A percentile compares a stretch with the other conserved stretches of the same genome.
Evolutionary conservation across 352 stramenopile genomes (phyloP).

Genomic region (Phytophthora pinifolia): DNA sequence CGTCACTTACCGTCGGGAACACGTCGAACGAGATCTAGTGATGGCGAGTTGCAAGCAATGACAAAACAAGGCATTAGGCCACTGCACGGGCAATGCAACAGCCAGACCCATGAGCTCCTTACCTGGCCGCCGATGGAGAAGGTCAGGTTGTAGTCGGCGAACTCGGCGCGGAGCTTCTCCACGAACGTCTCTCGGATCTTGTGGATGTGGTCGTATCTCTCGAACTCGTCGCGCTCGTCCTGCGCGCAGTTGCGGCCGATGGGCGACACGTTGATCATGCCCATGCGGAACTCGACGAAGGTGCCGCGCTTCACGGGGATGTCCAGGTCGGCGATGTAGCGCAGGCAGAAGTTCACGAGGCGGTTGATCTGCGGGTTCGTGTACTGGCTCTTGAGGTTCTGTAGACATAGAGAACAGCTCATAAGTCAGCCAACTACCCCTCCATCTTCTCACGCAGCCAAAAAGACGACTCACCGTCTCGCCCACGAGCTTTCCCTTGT

Average conservation of each 20-base stretch:
- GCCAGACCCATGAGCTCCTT: not conserved
- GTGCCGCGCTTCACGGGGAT: conserved; percentile 98
- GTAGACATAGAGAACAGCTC: conserved; percentile 13
- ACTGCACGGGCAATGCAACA: not conserved
- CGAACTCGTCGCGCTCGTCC: conserved; percentile 97
- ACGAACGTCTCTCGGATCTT: conserved; percentile 96
- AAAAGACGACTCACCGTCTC: conserved; percentile 56
- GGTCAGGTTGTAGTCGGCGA: conserved; percentile 94
- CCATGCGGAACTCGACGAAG: conserved; percentile 99
- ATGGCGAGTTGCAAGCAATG: conserved; percentile 1
- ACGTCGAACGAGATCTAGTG: conserved; percentile 97
- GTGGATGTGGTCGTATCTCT: conserved; percentile 96
- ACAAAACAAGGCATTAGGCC: not conserved
- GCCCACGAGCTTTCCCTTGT: conserved; percentile 92
- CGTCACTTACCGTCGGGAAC: conserved; percentile 82
- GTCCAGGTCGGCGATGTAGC: conserved; percentile 93
- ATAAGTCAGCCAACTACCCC: no score
- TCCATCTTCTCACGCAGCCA: not conserved
- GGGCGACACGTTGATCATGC: conserved; percentile 99
- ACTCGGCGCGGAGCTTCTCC: conserved; percentile 93
- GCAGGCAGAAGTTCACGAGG: conserved; percentile 97
- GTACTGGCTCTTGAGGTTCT: conserved; percentile 93
- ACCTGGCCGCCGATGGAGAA: conserved; percentile 97
- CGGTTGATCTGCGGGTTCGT: conserved; percentile 98
- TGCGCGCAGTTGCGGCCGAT: conserved; percentile 98